These are phyloP conservation scores for Proliferodiscus dingleyae DNA, from an alignment of 2,329 filamentous ascomycete species.

Conservation along the genomic window DNA sequence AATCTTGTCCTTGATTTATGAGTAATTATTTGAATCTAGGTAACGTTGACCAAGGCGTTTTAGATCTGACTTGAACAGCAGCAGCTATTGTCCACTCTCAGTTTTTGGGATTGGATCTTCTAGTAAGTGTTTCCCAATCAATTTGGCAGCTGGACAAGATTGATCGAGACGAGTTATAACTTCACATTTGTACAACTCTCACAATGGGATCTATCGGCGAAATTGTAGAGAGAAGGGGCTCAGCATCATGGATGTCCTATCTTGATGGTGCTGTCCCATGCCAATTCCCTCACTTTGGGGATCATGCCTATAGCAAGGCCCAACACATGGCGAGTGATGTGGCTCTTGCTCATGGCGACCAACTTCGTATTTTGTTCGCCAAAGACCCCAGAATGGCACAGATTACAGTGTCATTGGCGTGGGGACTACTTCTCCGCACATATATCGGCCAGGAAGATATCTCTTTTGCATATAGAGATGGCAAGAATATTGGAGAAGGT, in stretches of 20 bases:
- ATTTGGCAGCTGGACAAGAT: too few relatives aligned
- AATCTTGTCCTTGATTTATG: too few relatives aligned
- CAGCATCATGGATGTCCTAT: neutral
- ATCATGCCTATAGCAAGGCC: neutral
- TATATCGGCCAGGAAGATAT: neutral
- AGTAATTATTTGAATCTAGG: too few relatives aligned
- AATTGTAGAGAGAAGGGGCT: neutral
- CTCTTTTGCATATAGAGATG: neutral
- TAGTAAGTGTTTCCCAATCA: too few relatives aligned
- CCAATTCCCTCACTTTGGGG: neutral
- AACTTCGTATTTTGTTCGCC: neutral
- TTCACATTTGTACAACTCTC: too few relatives aligned
- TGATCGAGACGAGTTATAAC: too few relatives aligned
- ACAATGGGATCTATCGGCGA: neutral
- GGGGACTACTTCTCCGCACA: neutral
- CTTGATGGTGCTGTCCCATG: neutral
- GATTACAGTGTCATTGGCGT: neutral
- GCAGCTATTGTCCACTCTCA: neutral
- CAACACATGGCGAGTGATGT: neutral
- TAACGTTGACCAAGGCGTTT: neutral
- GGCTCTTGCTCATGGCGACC: neutral
- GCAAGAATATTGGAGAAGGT: neutral
- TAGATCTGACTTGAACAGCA: conserved; percentile 1
- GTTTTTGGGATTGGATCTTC: neutral
- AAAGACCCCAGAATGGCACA: neutral